phyloP scores from a whole-genome alignment of 1,139 yeast species.

The Taphrina populina region DNA sequence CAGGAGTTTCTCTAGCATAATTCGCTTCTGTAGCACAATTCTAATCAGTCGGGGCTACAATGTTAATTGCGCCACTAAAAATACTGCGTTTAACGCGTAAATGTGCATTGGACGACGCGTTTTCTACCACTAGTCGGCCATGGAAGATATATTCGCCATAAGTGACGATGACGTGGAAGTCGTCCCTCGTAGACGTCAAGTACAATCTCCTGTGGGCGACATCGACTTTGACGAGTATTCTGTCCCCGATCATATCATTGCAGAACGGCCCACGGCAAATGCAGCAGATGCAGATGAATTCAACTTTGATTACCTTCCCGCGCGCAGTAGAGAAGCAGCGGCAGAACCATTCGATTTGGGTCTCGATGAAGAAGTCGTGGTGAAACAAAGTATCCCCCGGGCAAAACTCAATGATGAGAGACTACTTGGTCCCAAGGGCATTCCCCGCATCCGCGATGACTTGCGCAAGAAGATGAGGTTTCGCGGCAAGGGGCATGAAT shows the following conservation, averaged over 20 bases:
- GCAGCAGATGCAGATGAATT: neutral
- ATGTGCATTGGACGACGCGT: too few species aligned
- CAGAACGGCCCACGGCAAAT: neutral
- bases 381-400: constrained; percentile 40
- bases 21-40: constrained; percentile 5
- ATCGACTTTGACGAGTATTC: neutral
- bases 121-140: too few species aligned
- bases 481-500: constrained; percentile 48
- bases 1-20: constrained; percentile 49
- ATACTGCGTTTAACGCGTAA: neutral
- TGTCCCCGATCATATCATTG: neutral
- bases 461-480: constrained; percentile 42
- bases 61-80: neutral
- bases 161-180: constrained; percentile 22
- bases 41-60: neutral
- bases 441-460: constrained; percentile 43
- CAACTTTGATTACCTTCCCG: constrained; percentile 12
- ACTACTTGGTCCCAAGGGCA: constrained; percentile 45
- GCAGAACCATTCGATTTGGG: constrained; percentile 43
- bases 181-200: constrained; percentile 5
- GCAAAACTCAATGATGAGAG: constrained; percentile 47
- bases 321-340: neutral
- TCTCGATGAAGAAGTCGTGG: constrained; percentile 45
- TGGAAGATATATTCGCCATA: constrained; percentile 26
- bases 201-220: neutral